Conservation (phyloP, 78 protist species). For the Bodo saltans region DNA sequence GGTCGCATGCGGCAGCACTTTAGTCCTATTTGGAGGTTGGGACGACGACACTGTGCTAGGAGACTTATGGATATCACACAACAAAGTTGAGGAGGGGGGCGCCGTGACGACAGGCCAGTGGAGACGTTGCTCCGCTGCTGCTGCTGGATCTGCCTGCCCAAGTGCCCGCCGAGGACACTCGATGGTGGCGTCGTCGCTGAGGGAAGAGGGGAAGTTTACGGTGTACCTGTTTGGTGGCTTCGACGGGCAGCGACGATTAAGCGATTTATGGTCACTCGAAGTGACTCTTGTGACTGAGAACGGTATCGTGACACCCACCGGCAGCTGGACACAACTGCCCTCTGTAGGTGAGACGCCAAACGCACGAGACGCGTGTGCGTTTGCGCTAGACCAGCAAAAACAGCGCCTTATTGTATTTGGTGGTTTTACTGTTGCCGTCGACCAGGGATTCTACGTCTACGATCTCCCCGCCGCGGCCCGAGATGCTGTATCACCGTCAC, state of each 20-base stretch:
- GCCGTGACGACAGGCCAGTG: neutral
- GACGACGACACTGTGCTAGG: neutral
- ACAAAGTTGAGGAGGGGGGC: too few relatives aligned
- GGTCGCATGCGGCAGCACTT: neutral
- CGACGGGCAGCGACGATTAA: neutral
- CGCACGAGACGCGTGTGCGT: neutral
- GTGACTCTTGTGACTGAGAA: neutral
- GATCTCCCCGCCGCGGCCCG: too few relatives aligned
- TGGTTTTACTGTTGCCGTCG: neutral
- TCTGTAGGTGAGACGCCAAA: neutral
- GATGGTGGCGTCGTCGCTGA: neutral
- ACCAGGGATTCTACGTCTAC: too few relatives aligned
- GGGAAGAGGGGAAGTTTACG: neutral
- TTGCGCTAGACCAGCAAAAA: neutral
- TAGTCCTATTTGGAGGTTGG: neutral
- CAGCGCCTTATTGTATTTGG: neutral
- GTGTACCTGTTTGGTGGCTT: neutral
- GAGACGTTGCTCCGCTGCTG: neutral
- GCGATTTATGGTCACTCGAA: neutral
- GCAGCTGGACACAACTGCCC: neutral
- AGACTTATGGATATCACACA: neutral
- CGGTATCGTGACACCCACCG: neutral
- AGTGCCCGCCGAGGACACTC: neutral
- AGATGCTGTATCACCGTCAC: too few relatives aligned
- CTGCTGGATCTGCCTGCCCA: neutral